Evolutionary conservation across 345 rosid genomes (phyloP).

Genomic region (Ceriops decandra): DNA sequence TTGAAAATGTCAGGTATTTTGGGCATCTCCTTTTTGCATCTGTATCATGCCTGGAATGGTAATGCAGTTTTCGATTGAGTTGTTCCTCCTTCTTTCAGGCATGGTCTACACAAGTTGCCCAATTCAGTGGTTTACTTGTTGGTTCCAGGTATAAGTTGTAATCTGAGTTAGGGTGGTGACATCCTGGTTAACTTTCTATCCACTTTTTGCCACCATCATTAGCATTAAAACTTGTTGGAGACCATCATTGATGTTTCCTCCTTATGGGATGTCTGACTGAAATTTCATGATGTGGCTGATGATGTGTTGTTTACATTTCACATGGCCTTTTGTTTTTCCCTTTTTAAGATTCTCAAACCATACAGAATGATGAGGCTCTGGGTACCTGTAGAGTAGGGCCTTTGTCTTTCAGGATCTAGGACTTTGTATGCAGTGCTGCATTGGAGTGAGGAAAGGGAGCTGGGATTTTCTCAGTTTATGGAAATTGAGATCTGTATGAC

Average conservation of each 20-base stretch:
- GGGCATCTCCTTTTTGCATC: constrained; percentile 10
- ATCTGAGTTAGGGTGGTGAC: background rate
- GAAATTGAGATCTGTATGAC: no score
- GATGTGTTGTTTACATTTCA: background rate
- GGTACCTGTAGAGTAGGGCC: no score
- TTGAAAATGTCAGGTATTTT: constrained; percentile 71
- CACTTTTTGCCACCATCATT: background rate
- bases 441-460: no score
- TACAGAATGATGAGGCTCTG: background rate
- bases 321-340: background rate
- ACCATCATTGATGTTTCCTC: background rate
- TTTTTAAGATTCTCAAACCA: background rate
- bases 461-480: no score
- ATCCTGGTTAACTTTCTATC: background rate
- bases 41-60: constrained; percentile 11
- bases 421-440: no score
- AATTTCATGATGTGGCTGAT: background rate
- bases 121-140: constrained; percentile 75
- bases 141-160: constrained; percentile 68
- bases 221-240: background rate
- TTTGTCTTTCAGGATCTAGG: no score
- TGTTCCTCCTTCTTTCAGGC: constrained; percentile 47
- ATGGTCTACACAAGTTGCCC: constrained; percentile 87
- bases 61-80: constrained; percentile 23
- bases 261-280: background rate